phyloP scores from a whole-genome alignment of 1,139 yeast genomes.

The Candida dubliniensis region DNA sequence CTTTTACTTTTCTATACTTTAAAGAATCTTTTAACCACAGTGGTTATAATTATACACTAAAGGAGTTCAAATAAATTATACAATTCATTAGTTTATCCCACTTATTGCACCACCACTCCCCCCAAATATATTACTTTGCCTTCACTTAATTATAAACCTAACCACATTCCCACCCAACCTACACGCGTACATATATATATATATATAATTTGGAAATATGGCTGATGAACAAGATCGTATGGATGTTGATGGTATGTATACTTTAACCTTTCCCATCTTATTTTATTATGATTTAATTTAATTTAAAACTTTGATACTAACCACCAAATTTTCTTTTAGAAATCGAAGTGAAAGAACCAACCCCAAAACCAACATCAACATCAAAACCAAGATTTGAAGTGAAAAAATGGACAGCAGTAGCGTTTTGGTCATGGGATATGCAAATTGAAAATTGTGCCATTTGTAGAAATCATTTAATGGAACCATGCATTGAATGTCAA shows the following conservation, averaged over 20 bases:
- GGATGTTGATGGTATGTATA: slow-evolving; percentile 17
- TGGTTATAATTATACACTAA: no score
- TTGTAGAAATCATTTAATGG: slow-evolving; percentile 98
- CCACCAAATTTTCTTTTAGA: slow-evolving; percentile 2
- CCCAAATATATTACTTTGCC: no score
- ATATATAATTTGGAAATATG: slow-evolving; percentile 1
- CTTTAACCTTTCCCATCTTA: no score
- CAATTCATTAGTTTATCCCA: no score
- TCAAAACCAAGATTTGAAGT: slow-evolving; percentile 46
- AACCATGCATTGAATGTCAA: slow-evolving; percentile 96
- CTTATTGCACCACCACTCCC: no score
- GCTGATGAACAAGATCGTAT: slow-evolving; percentile 15
- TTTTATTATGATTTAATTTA: no score
- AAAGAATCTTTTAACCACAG: no score
- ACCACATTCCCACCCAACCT: no score
- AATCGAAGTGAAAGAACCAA: slow-evolving; percentile 10
- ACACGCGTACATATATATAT: background rate
- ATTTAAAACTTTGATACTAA: slow-evolving; percentile 6
- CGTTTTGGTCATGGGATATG: slow-evolving; percentile 98
- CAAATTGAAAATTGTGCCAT: slow-evolving; percentile 97
- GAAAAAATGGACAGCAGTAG: slow-evolving; percentile 93
- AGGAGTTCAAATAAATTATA: no score
- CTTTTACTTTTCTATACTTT: no score
- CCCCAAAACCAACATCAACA: slow-evolving; percentile 4
- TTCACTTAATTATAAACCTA: no score